phyloP scores from a whole-genome alignment of 768 basidiomycete species.

The Xerocomus potaroensis region DNA sequence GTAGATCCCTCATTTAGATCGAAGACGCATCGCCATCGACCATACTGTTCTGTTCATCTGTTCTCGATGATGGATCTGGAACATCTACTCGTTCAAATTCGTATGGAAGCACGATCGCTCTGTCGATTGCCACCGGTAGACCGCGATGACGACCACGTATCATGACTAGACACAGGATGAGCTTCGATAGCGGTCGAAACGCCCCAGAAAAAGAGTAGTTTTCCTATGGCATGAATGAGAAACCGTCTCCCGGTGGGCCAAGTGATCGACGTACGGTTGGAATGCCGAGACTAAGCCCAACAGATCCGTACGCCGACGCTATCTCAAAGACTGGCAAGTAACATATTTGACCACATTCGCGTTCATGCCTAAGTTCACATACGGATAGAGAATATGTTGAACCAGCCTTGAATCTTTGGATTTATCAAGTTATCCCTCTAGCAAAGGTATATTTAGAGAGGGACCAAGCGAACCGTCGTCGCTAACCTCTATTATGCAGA shows the following conservation, averaged over 20 bases:
- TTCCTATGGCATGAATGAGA: slow-evolving; percentile 41
- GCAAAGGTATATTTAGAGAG: slow-evolving; percentile 5
- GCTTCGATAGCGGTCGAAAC: slow-evolving; percentile 76
- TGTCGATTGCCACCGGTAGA: slow-evolving; percentile 82
- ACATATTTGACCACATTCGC: not conserved
- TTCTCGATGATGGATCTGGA: not conserved
- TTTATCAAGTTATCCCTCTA: slow-evolving; percentile 61
- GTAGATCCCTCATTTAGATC: not conserved
- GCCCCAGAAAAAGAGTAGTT: slow-evolving; percentile 81
- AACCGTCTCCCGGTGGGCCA: not conserved
- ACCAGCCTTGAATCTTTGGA: slow-evolving; percentile 56
- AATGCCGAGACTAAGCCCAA: slow-evolving; percentile 88
- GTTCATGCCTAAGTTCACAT: slow-evolving; percentile 25
- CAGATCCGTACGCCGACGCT: slow-evolving; percentile 83
- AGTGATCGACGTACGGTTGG: slow-evolving; percentile 52
- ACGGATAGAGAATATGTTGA: slow-evolving; percentile 82
- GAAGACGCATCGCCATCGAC: not conserved
- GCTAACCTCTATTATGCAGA: slow-evolving; percentile 90
- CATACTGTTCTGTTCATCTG: slow-evolving; percentile 12
- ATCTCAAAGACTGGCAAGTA: slow-evolving; percentile 70
- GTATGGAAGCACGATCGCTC: slow-evolving; percentile 76
- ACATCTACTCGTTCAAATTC: slow-evolving; percentile 43
- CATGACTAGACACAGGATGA: slow-evolving; percentile 87
- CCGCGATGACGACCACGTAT: slow-evolving; percentile 91
- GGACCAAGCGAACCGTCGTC: not conserved